Conservation (phyloP, 495 filamentous ascomycete species). For the Xylaria nigripes region DNA sequence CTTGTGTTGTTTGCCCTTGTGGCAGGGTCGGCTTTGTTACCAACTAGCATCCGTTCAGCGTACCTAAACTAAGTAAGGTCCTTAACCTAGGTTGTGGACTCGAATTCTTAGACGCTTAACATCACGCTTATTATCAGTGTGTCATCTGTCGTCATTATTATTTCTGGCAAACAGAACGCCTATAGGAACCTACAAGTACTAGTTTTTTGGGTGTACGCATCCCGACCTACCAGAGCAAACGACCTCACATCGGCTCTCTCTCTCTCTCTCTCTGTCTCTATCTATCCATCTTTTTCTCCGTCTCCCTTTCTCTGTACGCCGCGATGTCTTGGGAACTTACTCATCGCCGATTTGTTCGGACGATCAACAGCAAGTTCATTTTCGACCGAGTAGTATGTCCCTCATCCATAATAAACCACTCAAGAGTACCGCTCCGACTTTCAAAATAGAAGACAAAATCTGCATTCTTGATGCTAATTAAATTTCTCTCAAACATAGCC, state of each 20-base stretch:
- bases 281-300: not conserved
- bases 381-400: slow-evolving; percentile 69
- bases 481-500: slow-evolving; percentile 48
- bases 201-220: not conserved
- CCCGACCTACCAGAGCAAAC: slow-evolving; percentile 3
- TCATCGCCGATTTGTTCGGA: slow-evolving; percentile 55
- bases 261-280: not conserved
- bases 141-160: slow-evolving; percentile 13
- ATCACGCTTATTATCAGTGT: not conserved
- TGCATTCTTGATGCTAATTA: slow-evolving; percentile 19
- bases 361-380: slow-evolving; percentile 69
- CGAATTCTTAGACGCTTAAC: not conserved
- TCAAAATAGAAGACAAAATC: too few species aligned
- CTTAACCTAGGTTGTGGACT: too few species aligned
- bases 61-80: too few species aligned
- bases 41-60: too few species aligned
- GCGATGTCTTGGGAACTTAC: slow-evolving; percentile 49
- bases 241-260: not conserved
- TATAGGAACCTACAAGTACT: not conserved
- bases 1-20: not conserved
- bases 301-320: slow-evolving; percentile 6
- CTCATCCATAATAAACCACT: not conserved
- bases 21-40: too few species aligned
- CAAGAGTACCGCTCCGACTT: not conserved
- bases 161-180: not conserved